Percentiles rank a stretch among this genome's conserved stretches.
phyloP scores from a whole-genome alignment of 1,139 yeast species.

The Nadsonia commutata region DNA sequence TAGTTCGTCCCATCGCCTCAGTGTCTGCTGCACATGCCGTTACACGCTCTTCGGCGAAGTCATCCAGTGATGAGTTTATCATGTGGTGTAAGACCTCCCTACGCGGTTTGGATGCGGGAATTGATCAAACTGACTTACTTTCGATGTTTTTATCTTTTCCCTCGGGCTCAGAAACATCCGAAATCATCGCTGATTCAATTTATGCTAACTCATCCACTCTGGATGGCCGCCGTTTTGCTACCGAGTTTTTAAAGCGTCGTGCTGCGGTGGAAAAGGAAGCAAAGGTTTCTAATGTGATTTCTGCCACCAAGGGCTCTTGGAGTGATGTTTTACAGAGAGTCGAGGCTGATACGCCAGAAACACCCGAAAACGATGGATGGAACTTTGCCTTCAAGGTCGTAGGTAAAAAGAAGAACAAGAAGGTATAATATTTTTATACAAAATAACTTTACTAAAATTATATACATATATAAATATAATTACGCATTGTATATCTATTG shows the following conservation, averaged over 20 bases:
- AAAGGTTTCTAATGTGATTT: conserved; percentile 1
- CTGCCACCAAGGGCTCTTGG: conserved; percentile 20
- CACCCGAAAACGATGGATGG: conserved; percentile 60
- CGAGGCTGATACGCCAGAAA: conserved; percentile 34
- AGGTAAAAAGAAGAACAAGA: conserved; percentile 37
- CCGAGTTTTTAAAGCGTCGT: conserved; percentile 73
- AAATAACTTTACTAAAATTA: no score
- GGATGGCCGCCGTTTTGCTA: conserved; percentile 92
- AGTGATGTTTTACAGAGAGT: conserved; percentile 52
- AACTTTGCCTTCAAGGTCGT: conserved; percentile 50
- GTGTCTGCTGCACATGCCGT: conserved; percentile 18
- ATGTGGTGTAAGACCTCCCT: conserved; percentile 75
- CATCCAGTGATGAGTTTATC: conserved; percentile 44
- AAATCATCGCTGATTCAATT: conserved; percentile 83
- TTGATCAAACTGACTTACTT: conserved; percentile 45
- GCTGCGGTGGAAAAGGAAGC: conserved; percentile 39
- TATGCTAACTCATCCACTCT: conserved; percentile 81
- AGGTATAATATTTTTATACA: not conserved
- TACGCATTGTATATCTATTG: no score
- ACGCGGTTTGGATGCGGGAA: conserved; percentile 54
- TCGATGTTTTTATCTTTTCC: conserved; percentile 75
- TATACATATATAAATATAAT: no score
- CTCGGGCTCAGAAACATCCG: conserved; percentile 52
- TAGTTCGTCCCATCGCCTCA: conserved; percentile 24
- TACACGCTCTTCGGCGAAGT: conserved; percentile 7